Percentiles rank a stretch among this genome's conserved stretches.
phyloP scores from a whole-genome alignment of 2,329 filamentous ascomycete genomes.

The Aureobasidium sp. region DNA sequence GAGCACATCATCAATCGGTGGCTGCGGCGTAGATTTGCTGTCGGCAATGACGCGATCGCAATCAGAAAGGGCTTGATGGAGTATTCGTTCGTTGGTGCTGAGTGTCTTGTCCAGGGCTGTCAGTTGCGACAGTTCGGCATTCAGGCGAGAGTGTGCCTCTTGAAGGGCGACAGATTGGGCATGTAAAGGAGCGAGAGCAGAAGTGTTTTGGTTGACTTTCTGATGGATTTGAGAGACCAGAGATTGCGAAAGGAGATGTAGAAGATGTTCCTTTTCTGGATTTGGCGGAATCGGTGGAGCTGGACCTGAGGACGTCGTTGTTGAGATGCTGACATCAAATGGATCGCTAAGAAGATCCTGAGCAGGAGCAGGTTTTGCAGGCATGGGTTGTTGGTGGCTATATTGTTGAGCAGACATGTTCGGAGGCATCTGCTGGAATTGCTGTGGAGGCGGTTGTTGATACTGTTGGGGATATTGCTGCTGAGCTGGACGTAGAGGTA shows the following conservation, averaged over 20 bases:
- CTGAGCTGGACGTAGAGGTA: conserved; percentile 17
- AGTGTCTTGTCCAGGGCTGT: conserved; percentile 64
- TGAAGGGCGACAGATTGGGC: conserved; percentile 75
- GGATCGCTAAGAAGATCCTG: conserved; percentile 57
- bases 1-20: conserved; percentile 80
- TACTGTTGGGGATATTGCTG: conserved; percentile 14
- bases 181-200: conserved; percentile 66
- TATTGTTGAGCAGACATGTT: conserved; percentile 19
- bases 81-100: conserved; percentile 67
- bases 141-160: conserved; percentile 59
- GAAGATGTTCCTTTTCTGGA: conserved; percentile 84
- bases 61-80: conserved; percentile 68
- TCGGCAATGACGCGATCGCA: conserved; percentile 72
- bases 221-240: conserved; percentile 63
- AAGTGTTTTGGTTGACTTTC: conserved; percentile 63
- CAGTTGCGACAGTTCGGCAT: conserved; percentile 66
- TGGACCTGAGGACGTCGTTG: conserved; percentile 45
- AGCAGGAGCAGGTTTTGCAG: conserved; percentile 31
- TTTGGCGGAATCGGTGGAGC: conserved; percentile 90
- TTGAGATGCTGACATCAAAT: conserved; percentile 52
- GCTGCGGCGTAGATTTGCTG: conserved; percentile 61
- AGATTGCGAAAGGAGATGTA: conserved; percentile 66
- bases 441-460: conserved; percentile 11
- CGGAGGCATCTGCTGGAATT: conserved; percentile 2
- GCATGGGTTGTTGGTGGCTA: conserved; percentile 24